These are phyloP conservation scores for Talaromyces funiculosus DNA, from an alignment of 2,329 filamentous ascomycete genomes.

Conservation along the genomic window DNA sequence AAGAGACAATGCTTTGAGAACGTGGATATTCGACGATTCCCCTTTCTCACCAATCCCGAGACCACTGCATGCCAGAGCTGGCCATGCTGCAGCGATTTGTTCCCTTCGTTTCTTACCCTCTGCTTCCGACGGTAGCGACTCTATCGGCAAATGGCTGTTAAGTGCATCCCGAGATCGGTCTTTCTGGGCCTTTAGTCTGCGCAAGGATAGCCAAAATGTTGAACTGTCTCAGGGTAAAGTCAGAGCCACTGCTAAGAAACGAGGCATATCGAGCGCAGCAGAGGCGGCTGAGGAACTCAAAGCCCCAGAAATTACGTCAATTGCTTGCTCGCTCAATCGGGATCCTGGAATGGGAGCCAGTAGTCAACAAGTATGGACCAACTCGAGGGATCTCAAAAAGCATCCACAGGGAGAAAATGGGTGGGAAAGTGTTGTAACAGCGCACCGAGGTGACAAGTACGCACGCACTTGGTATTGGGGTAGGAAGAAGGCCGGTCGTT, in stretches of 20 bases:
- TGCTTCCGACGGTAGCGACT: constrained; percentile 82
- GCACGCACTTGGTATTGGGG: constrained; percentile 99
- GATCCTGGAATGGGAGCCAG: constrained; percentile 89
- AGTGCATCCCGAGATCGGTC: constrained; percentile 86
- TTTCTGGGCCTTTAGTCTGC: constrained; percentile 93
- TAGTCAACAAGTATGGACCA: constrained; percentile 78
- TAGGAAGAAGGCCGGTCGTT: constrained; percentile 82
- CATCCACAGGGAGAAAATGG: constrained; percentile 76
- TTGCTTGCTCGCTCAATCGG: constrained; percentile 85
- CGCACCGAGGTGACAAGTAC: constrained; percentile 75
- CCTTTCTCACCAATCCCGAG: constrained; percentile 84
- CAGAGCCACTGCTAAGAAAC: constrained; percentile 81
- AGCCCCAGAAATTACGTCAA: constrained; percentile 83
- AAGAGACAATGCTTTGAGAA: constrained; percentile 86
- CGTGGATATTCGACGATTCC: constrained; percentile 92
- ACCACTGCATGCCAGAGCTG: constrained; percentile 76
- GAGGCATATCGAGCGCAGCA: constrained; percentile 16
- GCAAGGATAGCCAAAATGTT: constrained; percentile 86
- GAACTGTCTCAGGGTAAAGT: constrained; percentile 89
- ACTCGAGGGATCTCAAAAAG: constrained; percentile 59
- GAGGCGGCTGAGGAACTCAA: constrained; percentile 54
- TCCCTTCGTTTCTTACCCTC: constrained; percentile 79
- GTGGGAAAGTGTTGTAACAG: constrained; percentile 95
- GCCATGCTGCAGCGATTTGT: constrained; percentile 81
- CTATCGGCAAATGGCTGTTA: constrained; percentile 86